Percentiles rank a stretch among this genome's conserved stretches.
These are phyloP conservation scores for Globisporangium nunn DNA, from an alignment of 352 stramenopile species.

Conservation along the genomic window DNA sequence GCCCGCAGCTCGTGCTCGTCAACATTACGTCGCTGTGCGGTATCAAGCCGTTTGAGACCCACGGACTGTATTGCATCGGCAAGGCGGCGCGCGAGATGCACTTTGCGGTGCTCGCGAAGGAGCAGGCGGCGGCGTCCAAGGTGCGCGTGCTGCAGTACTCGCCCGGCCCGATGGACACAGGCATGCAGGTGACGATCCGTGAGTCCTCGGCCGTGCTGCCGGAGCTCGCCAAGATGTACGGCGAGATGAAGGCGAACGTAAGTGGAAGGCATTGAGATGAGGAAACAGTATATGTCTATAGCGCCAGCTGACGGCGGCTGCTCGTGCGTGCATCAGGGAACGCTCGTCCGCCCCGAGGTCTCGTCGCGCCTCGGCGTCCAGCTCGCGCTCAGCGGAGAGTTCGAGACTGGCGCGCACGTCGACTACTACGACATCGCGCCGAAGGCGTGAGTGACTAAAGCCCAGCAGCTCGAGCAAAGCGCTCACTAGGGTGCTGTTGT, in stretches of 20 bases:
- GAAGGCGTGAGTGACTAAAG: neutral
- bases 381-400: constrained; percentile 41
- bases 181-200: constrained; percentile 73
- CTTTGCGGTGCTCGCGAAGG: constrained; percentile 51
- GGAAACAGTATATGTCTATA: too few relatives aligned
- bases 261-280: neutral
- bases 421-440: constrained; percentile 60
- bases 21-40: constrained; percentile 86
- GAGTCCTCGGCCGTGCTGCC: constrained; percentile 34
- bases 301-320: neutral
- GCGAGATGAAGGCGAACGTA: constrained; percentile 37
- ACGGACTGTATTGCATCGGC: constrained; percentile 74
- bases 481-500: too few relatives aligned
- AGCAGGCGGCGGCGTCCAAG: constrained; percentile 30
- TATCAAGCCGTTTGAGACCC: constrained; percentile 73
- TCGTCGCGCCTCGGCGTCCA: constrained; percentile 60
- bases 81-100: constrained; percentile 89
- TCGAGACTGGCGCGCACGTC: constrained; percentile 57
- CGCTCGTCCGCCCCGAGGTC: constrained; percentile 36
- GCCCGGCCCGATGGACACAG: constrained; percentile 82
- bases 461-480: neutral
- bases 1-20: constrained; percentile 35
- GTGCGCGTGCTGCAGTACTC: constrained; percentile 80
- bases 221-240: constrained; percentile 35
- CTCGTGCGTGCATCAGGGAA: constrained; percentile 15